Conservation (phyloP, 139 green algal genomes). For the Closterium sp. region DNA sequence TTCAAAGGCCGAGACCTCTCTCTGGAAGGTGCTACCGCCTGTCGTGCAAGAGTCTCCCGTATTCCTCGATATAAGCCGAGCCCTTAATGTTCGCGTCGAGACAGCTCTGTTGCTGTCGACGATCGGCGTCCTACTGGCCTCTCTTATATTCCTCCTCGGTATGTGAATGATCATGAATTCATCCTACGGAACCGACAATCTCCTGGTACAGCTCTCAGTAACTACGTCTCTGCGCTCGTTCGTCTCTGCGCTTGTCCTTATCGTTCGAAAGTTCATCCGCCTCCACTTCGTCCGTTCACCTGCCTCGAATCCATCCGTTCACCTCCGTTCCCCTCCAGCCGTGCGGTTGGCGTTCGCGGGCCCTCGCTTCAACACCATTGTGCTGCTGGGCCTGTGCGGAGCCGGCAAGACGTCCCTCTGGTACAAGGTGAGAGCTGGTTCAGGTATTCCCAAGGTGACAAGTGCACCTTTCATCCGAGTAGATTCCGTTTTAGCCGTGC, state of each 20-base stretch:
- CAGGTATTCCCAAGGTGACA: slow-evolving; percentile 1
- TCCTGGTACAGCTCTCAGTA: no score
- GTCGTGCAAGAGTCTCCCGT: neutral
- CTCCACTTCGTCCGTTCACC: no score
- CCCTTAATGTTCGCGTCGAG: neutral
- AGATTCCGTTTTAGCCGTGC: neutral
- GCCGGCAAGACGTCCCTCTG: slow-evolving; percentile 49
- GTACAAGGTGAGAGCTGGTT: slow-evolving; percentile 14
- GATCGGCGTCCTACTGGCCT: neutral
- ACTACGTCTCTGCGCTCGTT: neutral
- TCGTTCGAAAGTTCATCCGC: no score
- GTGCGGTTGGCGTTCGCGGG: neutral
- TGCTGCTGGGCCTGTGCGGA: slow-evolving; percentile 35
- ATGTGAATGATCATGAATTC: neutral
- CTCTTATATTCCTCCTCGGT: neutral
- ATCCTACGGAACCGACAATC: no score
- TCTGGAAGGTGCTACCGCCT: neutral
- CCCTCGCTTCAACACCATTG: slow-evolving; percentile 26
- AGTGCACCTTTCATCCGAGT: no score
- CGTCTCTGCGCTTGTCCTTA: neutral
- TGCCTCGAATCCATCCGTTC: neutral
- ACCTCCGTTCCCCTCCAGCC: neutral
- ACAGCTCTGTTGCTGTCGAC: neutral
- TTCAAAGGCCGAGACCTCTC: neutral
- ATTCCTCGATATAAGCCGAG: neutral